Evolutionary conservation across 192 early-diverging fungal species (phyloP), one percentile per base, ranked within the genome.

Genomic region (Rhizophlyctis rosea): DNA sequence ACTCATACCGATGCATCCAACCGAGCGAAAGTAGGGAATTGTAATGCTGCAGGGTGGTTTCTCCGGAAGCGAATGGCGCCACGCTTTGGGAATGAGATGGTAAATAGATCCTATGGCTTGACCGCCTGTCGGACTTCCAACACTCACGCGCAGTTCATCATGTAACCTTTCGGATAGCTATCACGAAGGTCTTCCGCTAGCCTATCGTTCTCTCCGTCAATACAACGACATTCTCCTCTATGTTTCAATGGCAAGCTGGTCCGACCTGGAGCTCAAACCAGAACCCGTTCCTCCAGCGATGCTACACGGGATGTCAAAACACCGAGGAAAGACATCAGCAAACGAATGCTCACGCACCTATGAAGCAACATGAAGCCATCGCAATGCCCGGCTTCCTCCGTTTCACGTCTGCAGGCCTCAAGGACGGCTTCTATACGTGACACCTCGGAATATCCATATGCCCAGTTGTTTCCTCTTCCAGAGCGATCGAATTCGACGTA

Each of bases 401-500:
- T 44, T 35, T 35, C 36, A n/a, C 35, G 36, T n/a, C 72, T 59
- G n/a, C 58, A 34, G 7, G 52, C 44, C 21, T 72, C 65, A 29
- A 78, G 34, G 0, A 70, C 52, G 1, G n/a, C 24, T 3, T 72
- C 64, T 1, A 72, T 59, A 27, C 61, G 62, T 1, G 34, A 29
- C n/a, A 63, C 58, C 35, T 74, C 73, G 32, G 34, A 69, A 59
- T 74, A 79, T 47, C 77, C 77, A 51, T 71, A 62, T 1, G 77
- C 71, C 74, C 74, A 79, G 54, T 79, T 79, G 66, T 79, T 79
- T 23, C 74, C 77, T 5, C 77, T 61, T 11, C 77, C 77, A 23
- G 64, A 57, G 7, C 62, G 47, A 16, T 70, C 76, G 39, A 55
- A 54, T 24, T 75, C 69, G 32, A 67, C 28, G 56, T 64, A 54